These are phyloP conservation scores for Curvularia spicifera DNA, from an alignment of 2,329 filamentous ascomycete genomes.

Conservation along the genomic window DNA sequence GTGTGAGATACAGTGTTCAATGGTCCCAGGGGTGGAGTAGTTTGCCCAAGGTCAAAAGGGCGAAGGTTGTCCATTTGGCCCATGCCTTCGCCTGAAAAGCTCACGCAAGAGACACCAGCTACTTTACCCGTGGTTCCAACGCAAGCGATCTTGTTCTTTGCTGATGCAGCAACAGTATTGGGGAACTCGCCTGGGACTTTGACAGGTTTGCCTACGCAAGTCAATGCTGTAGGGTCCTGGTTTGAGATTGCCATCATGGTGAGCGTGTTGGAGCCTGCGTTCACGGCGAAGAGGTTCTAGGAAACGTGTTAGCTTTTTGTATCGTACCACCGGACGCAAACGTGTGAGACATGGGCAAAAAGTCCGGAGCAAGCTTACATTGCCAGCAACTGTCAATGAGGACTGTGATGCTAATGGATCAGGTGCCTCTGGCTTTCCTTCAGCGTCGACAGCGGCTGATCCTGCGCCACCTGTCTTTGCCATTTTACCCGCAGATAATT, in stretches of 20 bases:
- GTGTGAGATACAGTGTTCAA: conserved; percentile 66
- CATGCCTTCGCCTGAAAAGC: conserved; percentile 40
- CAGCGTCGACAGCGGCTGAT: conserved; percentile 49
- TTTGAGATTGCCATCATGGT: conserved; percentile 48
- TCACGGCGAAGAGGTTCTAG: conserved; percentile 62
- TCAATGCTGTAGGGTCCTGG: conserved; percentile 39
- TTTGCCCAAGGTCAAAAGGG: conserved; percentile 60
- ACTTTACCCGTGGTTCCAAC: conserved; percentile 47
- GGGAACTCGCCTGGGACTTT: conserved; percentile 49
- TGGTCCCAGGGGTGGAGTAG: conserved; percentile 64
- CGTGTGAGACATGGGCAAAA: too few species aligned
- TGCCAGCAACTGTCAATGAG: conserved; percentile 60
- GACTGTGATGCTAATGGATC: conserved; percentile 63
- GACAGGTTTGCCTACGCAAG: conserved; percentile 43
- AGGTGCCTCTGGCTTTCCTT: conserved; percentile 49
- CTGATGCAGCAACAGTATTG: conserved; percentile 48
- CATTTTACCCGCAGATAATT: conserved; percentile 52
- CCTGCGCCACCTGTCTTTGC: conserved; percentile 59
- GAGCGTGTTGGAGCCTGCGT: conserved; percentile 51
- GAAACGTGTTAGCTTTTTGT: background rate
- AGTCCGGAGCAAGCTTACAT: conserved; percentile 50
- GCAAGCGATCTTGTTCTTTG: conserved; percentile 47
- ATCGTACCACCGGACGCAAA: too few species aligned
- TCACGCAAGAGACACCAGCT: conserved; percentile 49
- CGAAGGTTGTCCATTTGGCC: conserved; percentile 45